Evolutionary conservation across 192 early-diverging fungal genomes (phyloP), one percentile per base, ranked within the genome.

Genomic region (Funneliformis mosseae): DNA sequence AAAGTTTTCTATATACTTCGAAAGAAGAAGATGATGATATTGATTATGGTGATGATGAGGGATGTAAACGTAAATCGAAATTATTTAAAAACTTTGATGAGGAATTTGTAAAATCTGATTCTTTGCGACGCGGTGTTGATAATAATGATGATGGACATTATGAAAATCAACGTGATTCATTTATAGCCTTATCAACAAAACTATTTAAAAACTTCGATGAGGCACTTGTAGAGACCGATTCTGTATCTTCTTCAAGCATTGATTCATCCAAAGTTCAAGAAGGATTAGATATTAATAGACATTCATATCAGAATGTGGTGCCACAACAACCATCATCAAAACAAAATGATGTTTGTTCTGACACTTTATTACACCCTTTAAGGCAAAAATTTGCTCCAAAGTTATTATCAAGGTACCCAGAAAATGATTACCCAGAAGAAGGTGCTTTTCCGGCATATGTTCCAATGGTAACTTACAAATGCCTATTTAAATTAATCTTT

Each of bases 261-360:
- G 50, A 55, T 55, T 0, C 0, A 33, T 33, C 33, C 0, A 33
- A 33, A 33, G 18, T 55, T 55, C 14, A 55, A 55, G 50, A 55
- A 55, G 4, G 18, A 55, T 55, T 18, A 55, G 5, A 5, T 55
- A 5, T 5, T 18, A 18, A 5, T 14, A 55, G 50, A 55, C 12
- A 4, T 16, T 76, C 74, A 18, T 76, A 76, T 76, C 48, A 50
- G 23, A 76, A 76, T 50, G 74, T 76, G 38, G 74, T 46, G n/a
- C 74, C 74, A n/a, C 45, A 55, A 21, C 43, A 27, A 43, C 48
- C 74, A 18, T 16, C 74, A n/a, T 33, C 45, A 21, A 76, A 76
- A 60, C 43, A 25, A 39, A 71, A 71, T 71, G 39, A 42, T 39
- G 21, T 9, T n/a, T 38, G 42, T 18, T 21, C 39, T 39, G 39